Evolutionary conservation across 139 green algal species (phyloP), one percentile per base, ranked within the genome.

Genomic region (Volvox africanus): DNA sequence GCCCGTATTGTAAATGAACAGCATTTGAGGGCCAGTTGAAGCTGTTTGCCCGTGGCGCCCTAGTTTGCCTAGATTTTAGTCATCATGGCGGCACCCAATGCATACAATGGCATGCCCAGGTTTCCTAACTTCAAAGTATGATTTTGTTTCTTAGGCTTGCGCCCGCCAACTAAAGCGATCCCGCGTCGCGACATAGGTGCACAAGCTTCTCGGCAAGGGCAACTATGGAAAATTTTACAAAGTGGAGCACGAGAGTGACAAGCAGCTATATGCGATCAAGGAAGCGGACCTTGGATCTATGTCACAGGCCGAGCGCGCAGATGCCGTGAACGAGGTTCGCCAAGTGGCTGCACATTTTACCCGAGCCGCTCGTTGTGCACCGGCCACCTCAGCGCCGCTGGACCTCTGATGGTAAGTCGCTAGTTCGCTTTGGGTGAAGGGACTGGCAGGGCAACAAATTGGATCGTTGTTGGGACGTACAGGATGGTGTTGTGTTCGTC

Each of bases 321-420:
- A 98, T 76, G 94, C 95, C 6, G 96, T 97, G 11, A 98, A 97
- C 68, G 96, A 97, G 79, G 95, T 98, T 36, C 91, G 96, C 75
- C 28, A 88, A 88, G 89, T 92, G 89, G 89, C 71, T 92, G 69
- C 81, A 89, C 55, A 33, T 92, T 1, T 35, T 92, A 55, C 89
- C 89, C 16, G 76, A 83, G 73, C 86, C 84, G 37, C 36, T 69
- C 11, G n/a, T 75, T 0, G 50, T 1, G 69, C 37, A 80, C 21
- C 85, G 83, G 1, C 24, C 16, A 6, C 68, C 44, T 0, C 28
- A 18, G 0, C 85, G 85, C 21, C 86, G 86, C 20, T 83, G 86
- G 86, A 90, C 86, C 18, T 75, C 73, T 13, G 86, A 90, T 62
- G 86, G 86, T 90, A 44, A 30, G 84, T 67, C 21, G 16, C 16